Percentiles rank a stretch among this genome's conserved stretches.
phyloP scores from a whole-genome alignment of 1,284 basidiomycete genomes.

The Tausonia pullulans region DNA sequence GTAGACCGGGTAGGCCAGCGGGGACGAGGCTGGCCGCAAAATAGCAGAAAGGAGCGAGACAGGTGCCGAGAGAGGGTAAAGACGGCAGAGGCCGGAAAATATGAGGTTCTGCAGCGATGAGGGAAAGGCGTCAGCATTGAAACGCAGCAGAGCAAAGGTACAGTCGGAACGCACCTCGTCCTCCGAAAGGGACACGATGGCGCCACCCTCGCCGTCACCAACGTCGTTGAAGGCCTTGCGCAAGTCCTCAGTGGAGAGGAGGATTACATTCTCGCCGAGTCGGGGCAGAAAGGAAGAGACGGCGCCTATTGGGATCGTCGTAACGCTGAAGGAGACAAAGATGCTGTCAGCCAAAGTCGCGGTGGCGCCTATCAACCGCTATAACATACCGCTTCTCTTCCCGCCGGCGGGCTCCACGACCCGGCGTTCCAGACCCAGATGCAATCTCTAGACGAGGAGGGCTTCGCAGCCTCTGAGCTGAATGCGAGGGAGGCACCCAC shows the following conservation, averaged over 20 bases:
- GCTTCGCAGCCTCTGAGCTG: no score
- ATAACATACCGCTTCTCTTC: no score
- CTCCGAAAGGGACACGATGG: constrained; percentile 24
- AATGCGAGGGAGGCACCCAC: no score
- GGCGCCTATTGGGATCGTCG: not conserved
- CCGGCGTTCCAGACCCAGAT: no score
- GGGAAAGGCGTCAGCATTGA: not conserved
- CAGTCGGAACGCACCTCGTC: constrained; percentile 25
- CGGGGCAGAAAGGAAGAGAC: constrained; percentile 13
- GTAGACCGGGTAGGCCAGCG: constrained; percentile 39
- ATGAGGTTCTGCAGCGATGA: constrained; percentile 24
- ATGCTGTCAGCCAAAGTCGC: not conserved
- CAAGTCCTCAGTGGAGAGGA: not conserved
- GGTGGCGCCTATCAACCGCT: not conserved
- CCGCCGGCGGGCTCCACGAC: no score
- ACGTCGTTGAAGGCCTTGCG: constrained; percentile 10
- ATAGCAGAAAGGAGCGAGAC: constrained; percentile 38
- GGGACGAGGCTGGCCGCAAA: constrained; percentile 39
- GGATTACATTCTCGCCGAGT: constrained; percentile 8
- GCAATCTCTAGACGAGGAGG: no score
- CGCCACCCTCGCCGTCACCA: constrained; percentile 11
- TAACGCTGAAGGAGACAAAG: no score
- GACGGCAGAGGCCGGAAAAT: constrained; percentile 26
- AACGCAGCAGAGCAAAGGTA: not conserved
- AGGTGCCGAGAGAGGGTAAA: constrained; percentile 31